Base-by-base conservation (phyloP, 2,329 filamentous ascomycete genomes). In the Zarea fungicola region DNA sequence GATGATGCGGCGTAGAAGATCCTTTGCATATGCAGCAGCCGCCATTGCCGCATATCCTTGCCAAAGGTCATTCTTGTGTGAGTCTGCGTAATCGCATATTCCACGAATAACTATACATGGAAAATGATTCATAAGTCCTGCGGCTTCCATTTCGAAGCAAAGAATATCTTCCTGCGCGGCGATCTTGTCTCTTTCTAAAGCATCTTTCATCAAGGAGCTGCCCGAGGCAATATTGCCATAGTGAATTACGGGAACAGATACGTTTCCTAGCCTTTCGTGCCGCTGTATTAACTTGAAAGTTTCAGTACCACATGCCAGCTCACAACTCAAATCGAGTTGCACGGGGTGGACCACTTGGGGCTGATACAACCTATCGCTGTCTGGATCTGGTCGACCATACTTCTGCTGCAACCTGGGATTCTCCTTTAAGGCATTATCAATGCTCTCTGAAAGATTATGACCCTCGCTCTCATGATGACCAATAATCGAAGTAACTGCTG, bases 21-120 rank as follows among this genome's bases (percentile, higher is more conserved):
- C 43, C 40, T 54, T 60, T 2, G 55, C 52, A 32, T 56, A 61
- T 14, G 50, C 57, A 6, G 59, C 59, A 11, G 57, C 56, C 14
- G 48, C 45, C 22, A 56, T 52, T 3, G 58, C 54, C 5, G 58
- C 49, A 48, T 58, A 61, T n/a, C 49, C 36, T 26, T 60, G 35
- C 59, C 56, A 62, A 13, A 6, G 22, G 6, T 58, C 50, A 46
- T 57, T 58, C 34, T 61, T 62, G 39, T 61, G 55, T 2, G 54
- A 48, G 35, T 65, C 62, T 3, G 60, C 51, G 35, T 65, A 65
- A 48, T 65, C 62, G 44, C 56, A 62, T 35, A 65, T 65, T 0
- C 67, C 66, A 6, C 64, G 58, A 21, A 71, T 64, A 0, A 63
- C 57, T 2, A 69, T 32, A 26, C 61, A 66, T 58, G 1, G 60